These are phyloP conservation scores for Linum tenue DNA, from an alignment of 345 rosid species.

Conservation along the genomic window DNA sequence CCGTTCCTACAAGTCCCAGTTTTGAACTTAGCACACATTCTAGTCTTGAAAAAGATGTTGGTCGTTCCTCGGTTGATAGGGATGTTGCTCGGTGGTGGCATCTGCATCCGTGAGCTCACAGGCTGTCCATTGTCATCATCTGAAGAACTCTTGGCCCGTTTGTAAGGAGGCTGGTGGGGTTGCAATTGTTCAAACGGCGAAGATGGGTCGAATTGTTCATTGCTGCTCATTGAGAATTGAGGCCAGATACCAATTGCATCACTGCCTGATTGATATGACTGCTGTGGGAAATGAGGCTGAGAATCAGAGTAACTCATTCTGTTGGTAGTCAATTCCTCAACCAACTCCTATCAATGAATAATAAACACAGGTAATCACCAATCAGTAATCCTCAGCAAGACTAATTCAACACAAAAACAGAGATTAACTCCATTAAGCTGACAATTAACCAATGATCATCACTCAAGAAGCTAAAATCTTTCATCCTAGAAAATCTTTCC, in stretches of 20 bases:
- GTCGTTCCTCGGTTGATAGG: conserved; percentile 53
- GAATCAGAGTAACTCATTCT: conserved; percentile 54
- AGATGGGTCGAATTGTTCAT: conserved; percentile 36
- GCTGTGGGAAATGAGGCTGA: conserved; percentile 27
- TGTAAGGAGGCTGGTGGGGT: conserved; percentile 42
- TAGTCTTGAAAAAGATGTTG: conserved; percentile 85
- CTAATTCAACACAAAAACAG: too few relatives aligned
- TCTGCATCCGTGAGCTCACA: conserved; percentile 14
- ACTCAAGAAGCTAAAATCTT: too few relatives aligned
- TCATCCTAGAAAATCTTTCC: background rate
- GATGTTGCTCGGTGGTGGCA: conserved; percentile 25
- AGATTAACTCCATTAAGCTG: too few relatives aligned
- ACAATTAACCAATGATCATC: too few relatives aligned
- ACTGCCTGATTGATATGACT: conserved; percentile 25
- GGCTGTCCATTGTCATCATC: conserved; percentile 29
- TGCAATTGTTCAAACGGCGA: conserved; percentile 16
- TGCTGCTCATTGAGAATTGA: conserved; percentile 35
- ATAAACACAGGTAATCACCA: too few relatives aligned
- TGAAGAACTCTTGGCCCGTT: conserved; percentile 53
- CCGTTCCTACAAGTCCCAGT: conserved; percentile 67
- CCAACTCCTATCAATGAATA: too few relatives aligned
- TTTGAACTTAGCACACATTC: conserved; percentile 70
- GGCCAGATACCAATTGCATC: conserved; percentile 56
- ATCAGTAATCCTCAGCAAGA: too few relatives aligned
- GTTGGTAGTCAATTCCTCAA: background rate